Evolutionary conservation across 1,284 basidiomycete species (phyloP).

Genomic region (Ustilago hordei): DNA sequence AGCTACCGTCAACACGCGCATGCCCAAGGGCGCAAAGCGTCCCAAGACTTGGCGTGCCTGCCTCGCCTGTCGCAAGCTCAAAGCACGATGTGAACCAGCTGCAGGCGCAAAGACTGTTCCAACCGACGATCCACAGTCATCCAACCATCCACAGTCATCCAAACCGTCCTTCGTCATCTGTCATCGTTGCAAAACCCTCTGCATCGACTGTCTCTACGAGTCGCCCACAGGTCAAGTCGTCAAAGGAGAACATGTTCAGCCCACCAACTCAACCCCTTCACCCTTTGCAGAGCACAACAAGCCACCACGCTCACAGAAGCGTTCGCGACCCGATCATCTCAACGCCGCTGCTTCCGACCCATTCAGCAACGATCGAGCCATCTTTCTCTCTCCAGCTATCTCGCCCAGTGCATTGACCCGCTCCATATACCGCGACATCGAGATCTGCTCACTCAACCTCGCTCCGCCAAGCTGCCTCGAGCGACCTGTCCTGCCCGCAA

Average conservation of each 20-base stretch:
- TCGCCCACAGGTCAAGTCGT: slow-evolving; percentile 32
- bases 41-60: slow-evolving; percentile 50
- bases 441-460: slow-evolving; percentile 34
- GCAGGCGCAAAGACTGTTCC: slow-evolving; percentile 10
- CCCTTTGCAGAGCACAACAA: slow-evolving; percentile 24
- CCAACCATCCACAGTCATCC: slow-evolving; percentile 2
- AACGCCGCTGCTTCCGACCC: slow-evolving; percentile 14
- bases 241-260: slow-evolving; percentile 29
- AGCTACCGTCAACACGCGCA: slow-evolving; percentile 44
- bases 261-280: slow-evolving; percentile 12
- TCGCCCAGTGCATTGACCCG: slow-evolving; percentile 31
- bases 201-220: slow-evolving; percentile 52
- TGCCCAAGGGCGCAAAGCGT: slow-evolving; percentile 53
- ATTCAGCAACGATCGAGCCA: slow-evolving; percentile 40
- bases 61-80: slow-evolving; percentile 51
- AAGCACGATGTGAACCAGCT: slow-evolving; percentile 46
- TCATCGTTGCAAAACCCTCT: slow-evolving; percentile 52
- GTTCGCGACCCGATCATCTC: slow-evolving; percentile 19
- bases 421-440: slow-evolving; percentile 40
- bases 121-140: slow-evolving; percentile 19
- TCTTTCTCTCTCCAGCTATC: slow-evolving; percentile 41
- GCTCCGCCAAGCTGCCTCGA: slow-evolving; percentile 17
- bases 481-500: slow-evolving; percentile 31
- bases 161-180: slow-evolving; percentile 29
- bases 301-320: slow-evolving; percentile 25